Base-by-base conservation (phyloP, 73 alveolate species). In the Paramecium pentaurelia region DNA sequence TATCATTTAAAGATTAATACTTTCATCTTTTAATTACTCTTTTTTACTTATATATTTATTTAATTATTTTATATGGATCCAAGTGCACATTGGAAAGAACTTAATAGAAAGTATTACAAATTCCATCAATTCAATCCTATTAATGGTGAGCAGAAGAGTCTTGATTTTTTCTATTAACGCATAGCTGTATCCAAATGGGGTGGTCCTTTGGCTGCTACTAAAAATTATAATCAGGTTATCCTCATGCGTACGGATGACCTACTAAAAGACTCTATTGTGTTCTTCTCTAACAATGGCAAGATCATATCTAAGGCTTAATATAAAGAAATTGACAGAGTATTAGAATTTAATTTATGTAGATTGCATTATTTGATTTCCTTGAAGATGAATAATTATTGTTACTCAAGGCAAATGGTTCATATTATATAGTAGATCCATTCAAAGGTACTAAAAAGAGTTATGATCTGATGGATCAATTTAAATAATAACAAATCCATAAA, bases 191-290 rank as follows among this genome's bases (percentile, higher is more conserved):
- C 92, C 22, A 70, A 71, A 30, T 89, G 88, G 75, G 94, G 94
- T 45, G 94, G 94, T 30, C 94, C 94, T 22, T 40, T 89, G 18
- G 94, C 94, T 25, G 85, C 88, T 16, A 89, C 68, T 36, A 89
- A 83, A 73, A 73, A 89, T 89, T 45, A 40, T 58, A 54, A 89
- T 12, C 37, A 45, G 44, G 75, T 89, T 14, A 73, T 45, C 44
- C 42, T 73, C 1, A 89, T 49, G 68, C 5, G 47, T 9, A 45
- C 86, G 2, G 88, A 71, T 71, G 75, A 49, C 47, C 64, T 89
- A 12, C 54, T 89, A 18, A 71, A 70, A 32, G 88, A 89, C 42
- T 47, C 86, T 5, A 58, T 89, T 25, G 86, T 77, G 11, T 89
- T 89, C 86, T 89, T 89, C 20, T 22, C 94, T 2, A 71, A 77